These are phyloP conservation scores for Volvox africanus DNA, from an alignment of 139 green algal genomes.

Conservation along the genomic window DNA sequence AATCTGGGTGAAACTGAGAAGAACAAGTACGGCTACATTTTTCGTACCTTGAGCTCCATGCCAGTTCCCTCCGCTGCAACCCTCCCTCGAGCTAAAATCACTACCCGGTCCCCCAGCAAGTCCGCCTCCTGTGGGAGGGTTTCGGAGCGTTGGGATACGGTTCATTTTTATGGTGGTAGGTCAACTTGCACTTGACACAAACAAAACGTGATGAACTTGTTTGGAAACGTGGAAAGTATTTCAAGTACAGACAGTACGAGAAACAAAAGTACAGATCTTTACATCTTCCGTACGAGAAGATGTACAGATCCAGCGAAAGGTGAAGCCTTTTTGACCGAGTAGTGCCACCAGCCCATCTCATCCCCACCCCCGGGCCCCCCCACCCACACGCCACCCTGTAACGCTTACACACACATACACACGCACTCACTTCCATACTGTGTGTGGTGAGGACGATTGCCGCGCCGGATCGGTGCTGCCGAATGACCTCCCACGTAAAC, in stretches of 20 bases:
- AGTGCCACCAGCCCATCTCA: not conserved
- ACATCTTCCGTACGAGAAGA: no score
- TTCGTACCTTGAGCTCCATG: slow-evolving; percentile 42
- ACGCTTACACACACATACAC: not conserved
- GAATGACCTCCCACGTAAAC: slow-evolving; percentile 88
- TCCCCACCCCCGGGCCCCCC: no score
- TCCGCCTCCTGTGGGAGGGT: slow-evolving; percentile 76
- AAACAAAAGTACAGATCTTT: no score
- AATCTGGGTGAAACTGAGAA: no score
- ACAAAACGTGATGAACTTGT: no score
- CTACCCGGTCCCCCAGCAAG: slow-evolving; percentile 81
- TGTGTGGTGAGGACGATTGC: slow-evolving; percentile 96
- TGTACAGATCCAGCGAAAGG: no score
- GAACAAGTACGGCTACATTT: not conserved
- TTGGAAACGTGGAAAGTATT: no score
- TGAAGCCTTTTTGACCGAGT: not conserved
- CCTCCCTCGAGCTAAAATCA: slow-evolving; percentile 81
- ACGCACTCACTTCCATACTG: slow-evolving; percentile 77
- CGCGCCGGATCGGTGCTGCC: slow-evolving; percentile 28
- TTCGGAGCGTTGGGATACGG: not conserved
- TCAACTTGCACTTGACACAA: not conserved
- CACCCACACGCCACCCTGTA: not conserved
- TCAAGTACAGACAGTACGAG: no score
- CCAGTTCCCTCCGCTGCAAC: slow-evolving; percentile 66
- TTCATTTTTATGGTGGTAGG: not conserved